Evolutionary conservation across 2,329 filamentous ascomycete genomes (phyloP).

Genomic region (Aspergillus tanneri): DNA sequence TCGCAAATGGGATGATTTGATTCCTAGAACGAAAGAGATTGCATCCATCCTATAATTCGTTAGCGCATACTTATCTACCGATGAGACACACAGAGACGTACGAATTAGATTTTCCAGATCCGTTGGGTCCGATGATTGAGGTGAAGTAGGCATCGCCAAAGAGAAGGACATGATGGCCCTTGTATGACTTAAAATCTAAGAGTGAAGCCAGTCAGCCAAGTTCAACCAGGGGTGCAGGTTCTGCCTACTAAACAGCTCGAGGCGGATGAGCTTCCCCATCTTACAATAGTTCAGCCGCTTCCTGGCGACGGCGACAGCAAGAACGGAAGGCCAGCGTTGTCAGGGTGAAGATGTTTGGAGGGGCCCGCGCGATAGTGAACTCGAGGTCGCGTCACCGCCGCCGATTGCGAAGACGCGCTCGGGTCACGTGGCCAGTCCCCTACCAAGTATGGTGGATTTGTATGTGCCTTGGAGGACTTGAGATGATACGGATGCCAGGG

Average conservation of each 20-base stretch:
- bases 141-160: constrained; percentile 99
- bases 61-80: constrained; percentile 17
- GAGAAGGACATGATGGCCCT: constrained; percentile 88
- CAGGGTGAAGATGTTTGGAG: constrained; percentile 20
- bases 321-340: constrained; percentile 4
- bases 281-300: constrained; percentile 41
- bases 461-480: constrained; percentile 15
- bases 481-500: background rate
- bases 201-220: constrained; percentile 29
- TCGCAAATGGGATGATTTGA: constrained; percentile 96
- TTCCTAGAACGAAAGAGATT: constrained; percentile 97
- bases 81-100: constrained; percentile 47
- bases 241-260: constrained; percentile 84
- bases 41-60: constrained; percentile 78
- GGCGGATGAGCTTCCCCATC: constrained; percentile 94
- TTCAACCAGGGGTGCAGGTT: constrained; percentile 1
- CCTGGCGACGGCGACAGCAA: constrained; percentile 24
- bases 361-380: constrained; percentile 22
- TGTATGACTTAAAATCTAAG: constrained; percentile 98
- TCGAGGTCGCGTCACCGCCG: constrained; percentile 20
- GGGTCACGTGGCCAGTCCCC: constrained; percentile 26
- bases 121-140: constrained; percentile 98
- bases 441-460: too few species aligned
- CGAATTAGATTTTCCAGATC: constrained; percentile 98
- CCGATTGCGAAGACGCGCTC: constrained; percentile 26